Conservation (phyloP, 176 grass and related monocot species). For the Carex kokanica region DNA sequence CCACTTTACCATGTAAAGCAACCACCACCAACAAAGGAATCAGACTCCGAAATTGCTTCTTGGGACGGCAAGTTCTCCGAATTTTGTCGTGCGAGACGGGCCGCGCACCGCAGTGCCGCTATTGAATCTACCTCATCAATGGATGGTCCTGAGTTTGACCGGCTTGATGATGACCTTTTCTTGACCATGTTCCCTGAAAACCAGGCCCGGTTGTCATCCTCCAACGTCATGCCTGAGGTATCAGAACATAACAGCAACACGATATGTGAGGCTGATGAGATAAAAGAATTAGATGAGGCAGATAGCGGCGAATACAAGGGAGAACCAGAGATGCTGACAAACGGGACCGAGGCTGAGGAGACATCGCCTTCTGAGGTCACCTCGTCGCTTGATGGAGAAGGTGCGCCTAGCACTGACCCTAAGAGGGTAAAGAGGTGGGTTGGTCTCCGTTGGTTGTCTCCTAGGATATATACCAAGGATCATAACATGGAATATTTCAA, state of each 20-base stretch:
- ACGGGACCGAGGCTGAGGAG: not conserved
- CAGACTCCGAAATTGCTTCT: conserved; percentile 43
- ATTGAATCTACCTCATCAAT: conserved; percentile 41
- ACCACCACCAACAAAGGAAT: not conserved
- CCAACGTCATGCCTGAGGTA: too few species aligned
- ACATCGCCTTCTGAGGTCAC: conserved; percentile 3
- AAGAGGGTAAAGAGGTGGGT: conserved; percentile 80
- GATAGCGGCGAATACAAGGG: conserved; percentile 45
- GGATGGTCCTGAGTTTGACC: conserved; percentile 48
- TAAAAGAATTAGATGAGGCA: conserved; percentile 47
- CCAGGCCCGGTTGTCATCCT: not conserved
- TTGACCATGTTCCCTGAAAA: conserved; percentile 83
- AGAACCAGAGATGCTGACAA: not conserved
- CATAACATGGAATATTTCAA: not conserved
- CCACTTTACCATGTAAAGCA: conserved; percentile 40
- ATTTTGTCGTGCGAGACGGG: conserved; percentile 64
- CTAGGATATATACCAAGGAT: not conserved
- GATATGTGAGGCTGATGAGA: conserved; percentile 38
- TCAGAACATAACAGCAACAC: conserved; percentile 35
- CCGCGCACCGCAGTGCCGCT: conserved; percentile 42
- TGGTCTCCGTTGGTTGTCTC: not conserved
- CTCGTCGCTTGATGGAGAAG: conserved; percentile 16
- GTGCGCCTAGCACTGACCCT: conserved; percentile 40
- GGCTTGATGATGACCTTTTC: conserved; percentile 79
- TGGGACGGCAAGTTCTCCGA: conserved; percentile 80